Evolutionary conservation across 2,329 filamentous ascomycete genomes (phyloP), one percentile per base, ranked within the genome.

Genomic region (Tetracladium maxilliforme): DNA sequence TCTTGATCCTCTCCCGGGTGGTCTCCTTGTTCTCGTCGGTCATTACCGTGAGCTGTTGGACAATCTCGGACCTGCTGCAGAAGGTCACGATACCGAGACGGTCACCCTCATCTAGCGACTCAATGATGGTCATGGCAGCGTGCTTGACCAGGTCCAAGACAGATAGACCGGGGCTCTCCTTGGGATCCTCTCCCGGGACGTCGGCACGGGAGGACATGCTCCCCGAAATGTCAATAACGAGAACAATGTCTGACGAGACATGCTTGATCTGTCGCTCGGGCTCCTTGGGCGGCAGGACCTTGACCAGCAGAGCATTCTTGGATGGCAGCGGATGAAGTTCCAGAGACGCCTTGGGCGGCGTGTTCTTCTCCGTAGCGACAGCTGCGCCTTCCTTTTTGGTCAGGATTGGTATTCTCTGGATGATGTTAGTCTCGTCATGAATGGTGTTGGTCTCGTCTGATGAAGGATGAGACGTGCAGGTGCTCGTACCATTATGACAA

Each of bases 91-190:
- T 64, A 5, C 62, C 66, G 0, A 74, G 44, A 5, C 67, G 51
- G 35, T 75, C 69, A 1, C 42, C 34, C n/a, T 58, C 52, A 16
- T 61, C 50, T 32, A 74, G 47, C 0, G 64, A 68, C 35, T 67
- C 60, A 7, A 71, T 37, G 11, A 74, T 69, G 6, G 66, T 70
- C 6, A 54, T 51, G 2, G 65, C 61, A 2, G 68, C 64, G 35
- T 74, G 67, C 36, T 71, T 72, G 21, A 61, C 60, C 13, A 74
- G 51, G 34, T 74, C 70, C 13, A 75, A 41, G 3, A 72, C 53
- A 0, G 57, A 61, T 1, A 72, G 45, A 0, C 66, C 66, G 2
- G 55, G 55, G 12, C 52, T 39, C 32, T 70, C 63, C 3, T 40
- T 31, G n/a, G n/a, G n/a, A n/a, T n/a, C n/a, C 10, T 44, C 38